Base-by-base conservation (phyloP, 2,329 filamentous ascomycete genomes). In the Epichloe typhina region DNA sequence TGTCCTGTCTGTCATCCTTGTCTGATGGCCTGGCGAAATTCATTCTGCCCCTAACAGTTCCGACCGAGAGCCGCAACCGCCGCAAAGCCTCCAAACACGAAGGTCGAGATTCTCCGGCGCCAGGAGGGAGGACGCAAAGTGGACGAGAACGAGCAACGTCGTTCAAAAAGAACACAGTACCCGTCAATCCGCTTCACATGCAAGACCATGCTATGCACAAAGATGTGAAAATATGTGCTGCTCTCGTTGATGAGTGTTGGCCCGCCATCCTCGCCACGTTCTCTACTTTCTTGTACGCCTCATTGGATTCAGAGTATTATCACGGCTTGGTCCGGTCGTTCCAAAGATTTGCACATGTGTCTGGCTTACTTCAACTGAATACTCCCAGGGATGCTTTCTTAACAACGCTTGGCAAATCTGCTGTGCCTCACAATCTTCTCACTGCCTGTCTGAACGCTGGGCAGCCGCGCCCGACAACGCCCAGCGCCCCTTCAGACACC, bases 11-110 rank as follows among this genome's bases (percentile, higher is more conserved):
- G 53, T 91, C 86, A 43, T 88, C 83, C 1, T 78, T 98, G 47
- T 95, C 91, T 0, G 93, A 98, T 61, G 89, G 88, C 2, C 73
- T 98, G 17, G 93, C 91, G 33, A 95, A 91, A 63, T 95, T 95
- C 57, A 85, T 97, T 45, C 75, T 98, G 13, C 93, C 93, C 0
- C 70, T 98, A 38, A 95, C 93, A 0, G 87, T 95, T 1, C 84
- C 88, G 5, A 72, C 72, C n/a, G 88, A 94, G 19, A 66, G 67
- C 57, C 67, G 80, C 63, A 69, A 68, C 61, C 67, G 81, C 59
- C 76, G 75, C 61, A 74, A 65, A 57, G 68, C 58, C 42, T 61
- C 68, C 33, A 72, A 75, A 60, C 64, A 67, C 15, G 73, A 76
- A 21, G 57, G 55, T 0, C 67, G 69, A 9, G 69, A 72, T 33